A percentile compares a stretch with the other conserved stretches of the same genome.
Evolutionary conservation across 225 moss, liverwort and hornwort genomes (phyloP).

Genomic region (Polytrichum formosum): DNA sequence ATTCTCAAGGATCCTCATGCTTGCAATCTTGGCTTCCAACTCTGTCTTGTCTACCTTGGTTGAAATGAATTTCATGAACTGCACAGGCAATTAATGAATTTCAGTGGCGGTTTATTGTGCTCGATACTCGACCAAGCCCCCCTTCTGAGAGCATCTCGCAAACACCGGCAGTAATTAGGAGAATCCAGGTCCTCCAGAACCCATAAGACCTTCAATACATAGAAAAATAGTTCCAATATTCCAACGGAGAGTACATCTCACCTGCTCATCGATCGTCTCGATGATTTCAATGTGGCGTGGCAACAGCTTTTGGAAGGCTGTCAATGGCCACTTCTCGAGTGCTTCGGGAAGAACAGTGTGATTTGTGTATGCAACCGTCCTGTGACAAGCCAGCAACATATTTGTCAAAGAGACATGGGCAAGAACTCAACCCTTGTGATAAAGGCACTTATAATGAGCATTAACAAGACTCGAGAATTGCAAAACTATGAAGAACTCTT

Average conservation of each 20-base stretch:
- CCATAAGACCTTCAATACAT: too few species aligned
- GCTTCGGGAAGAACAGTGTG: constrained; percentile 98
- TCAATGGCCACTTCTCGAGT: constrained; percentile 93
- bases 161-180: too few species aligned
- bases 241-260: neutral
- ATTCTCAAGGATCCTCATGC: constrained; percentile 86
- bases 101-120: too few species aligned
- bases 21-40: constrained; percentile 60
- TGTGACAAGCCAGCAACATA: constrained; percentile 9
- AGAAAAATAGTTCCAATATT: too few species aligned
- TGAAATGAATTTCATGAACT: constrained; percentile 70
- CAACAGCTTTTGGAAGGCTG: constrained; percentile 77
- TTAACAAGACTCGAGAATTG: too few species aligned
- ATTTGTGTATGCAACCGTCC: constrained; percentile 95
- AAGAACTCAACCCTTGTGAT: too few species aligned
- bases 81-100: constrained; percentile 3
- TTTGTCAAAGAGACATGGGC: too few species aligned
- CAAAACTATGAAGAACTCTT: constrained; percentile 10
- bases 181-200: too few species aligned
- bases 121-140: too few species aligned
- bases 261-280: constrained; percentile 85
- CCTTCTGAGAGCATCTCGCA: too few species aligned
- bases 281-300: constrained; percentile 92
- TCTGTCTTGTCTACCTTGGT: constrained; percentile 54
- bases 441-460: too few species aligned